Evolutionary conservation across 2,329 filamentous ascomycete species (phyloP).

Genomic region (Didymella pinodella): DNA sequence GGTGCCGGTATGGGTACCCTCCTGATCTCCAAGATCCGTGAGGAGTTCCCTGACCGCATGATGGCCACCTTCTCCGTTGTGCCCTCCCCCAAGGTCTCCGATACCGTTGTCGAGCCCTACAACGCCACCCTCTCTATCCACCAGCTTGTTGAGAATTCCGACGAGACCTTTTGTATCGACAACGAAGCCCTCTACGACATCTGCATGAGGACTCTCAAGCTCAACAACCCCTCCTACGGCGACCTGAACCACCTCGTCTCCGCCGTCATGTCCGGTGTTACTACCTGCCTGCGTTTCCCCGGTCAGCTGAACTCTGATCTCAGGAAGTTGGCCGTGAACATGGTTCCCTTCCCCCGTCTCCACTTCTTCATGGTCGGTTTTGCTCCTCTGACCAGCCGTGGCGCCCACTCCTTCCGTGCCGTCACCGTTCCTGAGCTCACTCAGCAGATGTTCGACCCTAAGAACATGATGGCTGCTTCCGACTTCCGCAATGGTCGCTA

Average conservation of each 20-base stretch:
- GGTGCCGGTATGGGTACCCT: slow-evolving; percentile 99
- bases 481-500: slow-evolving; percentile 99
- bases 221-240: slow-evolving; percentile 97
- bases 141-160: slow-evolving; percentile 99
- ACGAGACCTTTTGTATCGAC: slow-evolving; percentile 99
- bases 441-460: slow-evolving; percentile 99
- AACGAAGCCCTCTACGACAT: slow-evolving; percentile 99
- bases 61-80: slow-evolving; percentile 99
- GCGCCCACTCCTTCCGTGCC: slow-evolving; percentile 93
- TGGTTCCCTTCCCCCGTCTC: slow-evolving; percentile 99
- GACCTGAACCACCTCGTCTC: slow-evolving; percentile 99
- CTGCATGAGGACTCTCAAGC: slow-evolving; percentile 99
- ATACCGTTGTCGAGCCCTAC: slow-evolving; percentile 99
- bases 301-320: slow-evolving; percentile 99
- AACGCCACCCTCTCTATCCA: slow-evolving; percentile 99
- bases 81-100: slow-evolving; percentile 98
- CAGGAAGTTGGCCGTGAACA: slow-evolving; percentile 99
- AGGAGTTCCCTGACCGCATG: slow-evolving; percentile 99
- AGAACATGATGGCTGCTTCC: slow-evolving; percentile 99
- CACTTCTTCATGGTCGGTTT: slow-evolving; percentile 99
- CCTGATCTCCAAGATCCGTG: slow-evolving; percentile 99
- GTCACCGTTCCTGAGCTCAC: slow-evolving; percentile 97
- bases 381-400: slow-evolving; percentile 93
- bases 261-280: slow-evolving; percentile 99
- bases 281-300: slow-evolving; percentile 98